Conservation (phyloP, 1,139 yeast species). For the Yamadazyma mexicana region DNA sequence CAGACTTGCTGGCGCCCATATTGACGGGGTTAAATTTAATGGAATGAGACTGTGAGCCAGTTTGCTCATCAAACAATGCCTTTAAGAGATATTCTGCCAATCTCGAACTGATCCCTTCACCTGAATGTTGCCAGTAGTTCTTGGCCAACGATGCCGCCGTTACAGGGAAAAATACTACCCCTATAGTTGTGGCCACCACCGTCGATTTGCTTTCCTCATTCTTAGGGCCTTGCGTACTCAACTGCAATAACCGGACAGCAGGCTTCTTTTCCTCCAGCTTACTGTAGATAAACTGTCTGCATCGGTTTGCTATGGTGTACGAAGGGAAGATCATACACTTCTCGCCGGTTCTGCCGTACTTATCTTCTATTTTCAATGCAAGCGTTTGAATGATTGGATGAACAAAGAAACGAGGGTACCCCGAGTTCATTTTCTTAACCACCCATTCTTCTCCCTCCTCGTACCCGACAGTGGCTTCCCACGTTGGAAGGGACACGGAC, state of each 20-base stretch:
- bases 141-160: constrained; percentile 63
- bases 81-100: constrained; percentile 80
- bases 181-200: constrained; percentile 64
- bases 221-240: constrained; percentile 70
- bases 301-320: constrained; percentile 75
- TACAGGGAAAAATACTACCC: constrained; percentile 73
- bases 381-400: constrained; percentile 72
- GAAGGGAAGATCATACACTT: constrained; percentile 74
- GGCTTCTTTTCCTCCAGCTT: constrained; percentile 24
- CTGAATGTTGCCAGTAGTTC: constrained; percentile 94
- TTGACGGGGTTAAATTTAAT: constrained; percentile 11
- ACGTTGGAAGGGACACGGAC: constrained; percentile 88
- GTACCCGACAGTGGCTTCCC: constrained; percentile 90
- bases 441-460: constrained; percentile 91
- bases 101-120: constrained; percentile 91
- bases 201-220: constrained; percentile 58
- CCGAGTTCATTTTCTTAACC: constrained; percentile 74
- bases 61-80: constrained; percentile 48
- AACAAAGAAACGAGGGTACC: constrained; percentile 87
- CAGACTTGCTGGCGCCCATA: constrained; percentile 29
- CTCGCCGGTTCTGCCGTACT: constrained; percentile 80
- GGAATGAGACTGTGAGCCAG: constrained; percentile 8
- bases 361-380: constrained; percentile 45
- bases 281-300: constrained; percentile 69
- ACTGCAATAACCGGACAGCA: constrained; percentile 68